A percentile compares a stretch with the other conserved stretches of the same genome.
These are phyloP conservation scores for Nemania serpens DNA, from an alignment of 2,329 filamentous ascomycete genomes.

Conservation along the genomic window DNA sequence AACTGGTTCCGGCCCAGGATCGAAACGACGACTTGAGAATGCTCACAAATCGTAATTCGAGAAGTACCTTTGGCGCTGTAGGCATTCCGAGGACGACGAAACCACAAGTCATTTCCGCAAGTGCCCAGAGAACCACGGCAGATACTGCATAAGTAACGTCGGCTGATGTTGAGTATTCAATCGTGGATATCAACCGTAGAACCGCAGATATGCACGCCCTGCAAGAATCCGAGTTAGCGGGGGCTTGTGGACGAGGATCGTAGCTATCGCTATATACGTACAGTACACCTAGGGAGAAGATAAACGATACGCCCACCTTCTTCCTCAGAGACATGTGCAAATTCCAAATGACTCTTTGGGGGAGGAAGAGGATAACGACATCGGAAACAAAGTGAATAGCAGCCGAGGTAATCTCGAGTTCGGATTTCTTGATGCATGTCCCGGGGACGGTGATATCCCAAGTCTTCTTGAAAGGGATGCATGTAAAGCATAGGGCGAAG, in stretches of 20 bases:
- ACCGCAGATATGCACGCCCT: slow-evolving; percentile 49
- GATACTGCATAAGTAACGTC: slow-evolving; percentile 46
- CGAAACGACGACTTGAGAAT: slow-evolving; percentile 27
- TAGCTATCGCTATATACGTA: slow-evolving; percentile 14
- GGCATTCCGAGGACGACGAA: slow-evolving; percentile 50
- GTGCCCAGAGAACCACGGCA: slow-evolving; percentile 49
- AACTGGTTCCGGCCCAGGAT: slow-evolving; percentile 27
- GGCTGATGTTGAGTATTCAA: slow-evolving; percentile 37
- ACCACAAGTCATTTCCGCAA: slow-evolving; percentile 51
- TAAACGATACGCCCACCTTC: slow-evolving; percentile 40
- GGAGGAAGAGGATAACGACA: slow-evolving; percentile 18
- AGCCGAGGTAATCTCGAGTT: slow-evolving; percentile 26
- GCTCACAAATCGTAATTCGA: slow-evolving; percentile 31
- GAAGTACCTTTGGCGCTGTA: slow-evolving; percentile 45
- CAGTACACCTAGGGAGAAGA: slow-evolving; percentile 42
- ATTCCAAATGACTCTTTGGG: slow-evolving; percentile 24
- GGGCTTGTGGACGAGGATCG: not conserved
- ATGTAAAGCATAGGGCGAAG: slow-evolving; percentile 21
- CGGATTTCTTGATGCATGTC: slow-evolving; percentile 26
- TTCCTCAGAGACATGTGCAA: slow-evolving; percentile 40
- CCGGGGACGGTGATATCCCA: slow-evolving; percentile 29
- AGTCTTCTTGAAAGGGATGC: slow-evolving; percentile 26
- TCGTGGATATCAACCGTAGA: slow-evolving; percentile 44
- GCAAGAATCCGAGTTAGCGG: not conserved
- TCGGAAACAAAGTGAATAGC: slow-evolving; percentile 27